These are phyloP conservation scores for Adansonia rubrostipa DNA, from an alignment of 441 rosid species.

Conservation along the genomic window DNA sequence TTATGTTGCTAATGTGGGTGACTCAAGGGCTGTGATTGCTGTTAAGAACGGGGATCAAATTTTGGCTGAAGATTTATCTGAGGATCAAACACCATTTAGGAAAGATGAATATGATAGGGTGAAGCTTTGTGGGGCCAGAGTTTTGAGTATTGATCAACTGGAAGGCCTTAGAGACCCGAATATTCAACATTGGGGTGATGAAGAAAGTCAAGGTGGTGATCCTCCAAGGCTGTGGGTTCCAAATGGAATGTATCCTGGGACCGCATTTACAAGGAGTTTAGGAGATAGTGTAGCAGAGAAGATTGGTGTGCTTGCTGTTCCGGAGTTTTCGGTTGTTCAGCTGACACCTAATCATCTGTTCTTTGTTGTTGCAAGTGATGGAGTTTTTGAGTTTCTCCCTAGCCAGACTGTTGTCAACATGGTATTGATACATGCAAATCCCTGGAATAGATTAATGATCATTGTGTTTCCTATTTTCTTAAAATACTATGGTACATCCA, in stretches of 20 bases:
- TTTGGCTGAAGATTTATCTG: slow-evolving; percentile 78
- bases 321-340: slow-evolving; percentile 71
- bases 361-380: slow-evolving; percentile 95
- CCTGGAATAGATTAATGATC: neutral
- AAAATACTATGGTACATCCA: neutral
- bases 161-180: slow-evolving; percentile 85
- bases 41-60: slow-evolving; percentile 61
- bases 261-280: slow-evolving; percentile 89
- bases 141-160: slow-evolving; percentile 85
- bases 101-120: slow-evolving; percentile 91
- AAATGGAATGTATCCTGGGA: slow-evolving; percentile 88
- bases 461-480: neutral
- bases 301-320: slow-evolving; percentile 83
- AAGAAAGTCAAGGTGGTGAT: slow-evolving; percentile 85
- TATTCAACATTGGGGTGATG: slow-evolving; percentile 80
- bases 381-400: slow-evolving; percentile 91
- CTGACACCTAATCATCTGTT: slow-evolving; percentile 73
- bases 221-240: slow-evolving; percentile 98
- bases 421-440: slow-evolving; percentile 49
- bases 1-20: slow-evolving; percentile 88
- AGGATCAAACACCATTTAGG: slow-evolving; percentile 94
- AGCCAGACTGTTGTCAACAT: slow-evolving; percentile 87
- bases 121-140: slow-evolving; percentile 88
- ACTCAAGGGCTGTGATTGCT: slow-evolving; percentile 90
- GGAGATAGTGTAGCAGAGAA: slow-evolving; percentile 86